Percentiles rank a stretch among this genome's conserved stretches.
These are phyloP conservation scores for Microsporum ferrugineum DNA, from an alignment of 2,329 filamentous ascomycete genomes.

Conservation along the genomic window DNA sequence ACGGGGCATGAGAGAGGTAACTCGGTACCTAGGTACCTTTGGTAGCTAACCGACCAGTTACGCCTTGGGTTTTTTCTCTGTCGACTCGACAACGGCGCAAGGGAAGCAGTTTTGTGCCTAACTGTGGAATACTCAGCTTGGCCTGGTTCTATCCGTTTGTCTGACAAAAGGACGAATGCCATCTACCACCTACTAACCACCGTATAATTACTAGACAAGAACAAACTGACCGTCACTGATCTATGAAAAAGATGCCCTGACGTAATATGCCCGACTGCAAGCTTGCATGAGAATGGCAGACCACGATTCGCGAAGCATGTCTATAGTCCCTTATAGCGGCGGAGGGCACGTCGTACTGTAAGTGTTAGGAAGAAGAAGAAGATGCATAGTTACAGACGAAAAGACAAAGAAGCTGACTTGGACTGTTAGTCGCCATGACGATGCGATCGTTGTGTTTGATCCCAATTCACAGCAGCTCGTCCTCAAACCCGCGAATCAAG, in stretches of 20 bases:
- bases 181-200: too few relatives aligned
- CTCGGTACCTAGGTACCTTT: neutral
- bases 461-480: slow-evolving; percentile 73
- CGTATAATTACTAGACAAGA: too few relatives aligned
- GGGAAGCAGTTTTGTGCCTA: neutral
- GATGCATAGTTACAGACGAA: neutral
- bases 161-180: neutral
- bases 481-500: slow-evolving; percentile 51
- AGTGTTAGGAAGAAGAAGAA: slow-evolving; percentile 13
- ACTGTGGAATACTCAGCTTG: neutral
- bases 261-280: neutral
- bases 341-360: slow-evolving; percentile 38
- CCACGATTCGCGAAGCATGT: slow-evolving; percentile 23
- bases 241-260: slow-evolving; percentile 2
- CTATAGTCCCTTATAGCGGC: slow-evolving; percentile 33
- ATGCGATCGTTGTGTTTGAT: slow-evolving; percentile 86
- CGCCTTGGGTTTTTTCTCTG: neutral
- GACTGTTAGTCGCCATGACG: slow-evolving; percentile 64
- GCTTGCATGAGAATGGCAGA: neutral
- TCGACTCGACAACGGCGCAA: neutral
- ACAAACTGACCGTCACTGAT: neutral
- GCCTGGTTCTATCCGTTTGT: neutral
- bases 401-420: neutral
- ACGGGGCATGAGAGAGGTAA: neutral
- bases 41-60: neutral